These are phyloP conservation scores for Spatholobus suberectus DNA, from an alignment of 306 rosid genomes.

Conservation along the genomic window DNA sequence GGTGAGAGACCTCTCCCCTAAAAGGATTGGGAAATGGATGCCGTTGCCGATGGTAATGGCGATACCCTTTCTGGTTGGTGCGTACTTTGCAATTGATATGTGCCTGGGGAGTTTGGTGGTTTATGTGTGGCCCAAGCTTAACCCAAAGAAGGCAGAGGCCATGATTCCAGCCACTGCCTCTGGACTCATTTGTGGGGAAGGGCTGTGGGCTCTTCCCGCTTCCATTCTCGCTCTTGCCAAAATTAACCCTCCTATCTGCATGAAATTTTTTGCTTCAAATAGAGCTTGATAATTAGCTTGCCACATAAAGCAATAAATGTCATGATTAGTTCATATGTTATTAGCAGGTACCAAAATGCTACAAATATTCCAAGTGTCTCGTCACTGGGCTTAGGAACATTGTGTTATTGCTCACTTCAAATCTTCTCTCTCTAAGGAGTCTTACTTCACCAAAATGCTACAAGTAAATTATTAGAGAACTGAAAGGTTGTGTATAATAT, in stretches of 20 bases:
- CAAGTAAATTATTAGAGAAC: too few species aligned
- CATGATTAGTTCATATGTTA: neutral
- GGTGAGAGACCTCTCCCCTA: conserved; percentile 49
- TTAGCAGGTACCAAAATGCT: neutral
- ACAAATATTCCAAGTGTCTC: neutral
- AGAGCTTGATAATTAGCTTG: conserved; percentile 14
- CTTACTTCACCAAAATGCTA: too few species aligned
- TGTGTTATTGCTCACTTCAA: neutral
- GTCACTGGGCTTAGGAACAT: neutral
- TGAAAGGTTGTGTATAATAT: too few species aligned
- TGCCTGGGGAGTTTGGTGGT: conserved; percentile 63
- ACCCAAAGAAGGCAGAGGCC: conserved; percentile 53
- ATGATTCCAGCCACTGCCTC: conserved; percentile 80
- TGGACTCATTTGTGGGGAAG: conserved; percentile 84
- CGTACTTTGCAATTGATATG: conserved; percentile 83
- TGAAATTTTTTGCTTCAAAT: conserved; percentile 70
- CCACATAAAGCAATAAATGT: neutral
- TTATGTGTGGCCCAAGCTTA: conserved; percentile 58
- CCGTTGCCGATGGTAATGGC: conserved; percentile 87
- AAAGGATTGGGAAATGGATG: conserved; percentile 66
- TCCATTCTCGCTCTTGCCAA: conserved; percentile 79
- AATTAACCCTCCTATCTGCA: conserved; percentile 76
- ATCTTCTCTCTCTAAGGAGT: too few species aligned
- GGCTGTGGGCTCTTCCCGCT: conserved; percentile 80
- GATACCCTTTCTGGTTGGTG: conserved; percentile 77